Evolutionary conservation across 495 filamentous ascomycete genomes (phyloP).

Genomic region (Lophiostoma macrostomum): DNA sequence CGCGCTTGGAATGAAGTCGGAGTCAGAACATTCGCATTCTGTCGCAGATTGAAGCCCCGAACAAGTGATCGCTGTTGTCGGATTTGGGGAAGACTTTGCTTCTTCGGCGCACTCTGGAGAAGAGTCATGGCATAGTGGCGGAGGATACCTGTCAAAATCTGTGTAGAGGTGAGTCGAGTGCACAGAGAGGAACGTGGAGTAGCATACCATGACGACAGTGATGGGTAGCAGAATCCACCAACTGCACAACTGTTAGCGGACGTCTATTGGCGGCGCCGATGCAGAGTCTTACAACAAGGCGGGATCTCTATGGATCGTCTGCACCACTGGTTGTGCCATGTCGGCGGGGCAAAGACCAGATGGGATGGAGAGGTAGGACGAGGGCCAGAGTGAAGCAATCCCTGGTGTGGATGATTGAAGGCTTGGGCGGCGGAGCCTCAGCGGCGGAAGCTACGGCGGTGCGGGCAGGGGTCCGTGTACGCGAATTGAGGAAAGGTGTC

Average conservation of each 20-base stretch:
- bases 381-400: not conserved
- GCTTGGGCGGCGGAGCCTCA: slow-evolving; percentile 17
- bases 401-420: slow-evolving; percentile 6
- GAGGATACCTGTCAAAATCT: slow-evolving; percentile 92
- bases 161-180: not conserved
- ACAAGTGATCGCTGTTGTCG: slow-evolving; percentile 86
- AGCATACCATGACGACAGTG: slow-evolving; percentile 85
- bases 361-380: not conserved
- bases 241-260: slow-evolving; percentile 47
- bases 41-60: slow-evolving; percentile 80
- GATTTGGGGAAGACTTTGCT: slow-evolving; percentile 67
- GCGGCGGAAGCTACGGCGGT: not conserved
- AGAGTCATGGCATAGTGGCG: slow-evolving; percentile 93
- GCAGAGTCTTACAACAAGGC: slow-evolving; percentile 75
- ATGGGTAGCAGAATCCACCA: slow-evolving; percentile 99
- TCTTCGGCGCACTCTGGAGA: slow-evolving; percentile 82
- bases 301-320: slow-evolving; percentile 98
- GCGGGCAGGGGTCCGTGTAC: slow-evolving; percentile 19
- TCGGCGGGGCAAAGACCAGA: slow-evolving; percentile 32
- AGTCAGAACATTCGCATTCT: slow-evolving; percentile 71
- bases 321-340: slow-evolving; percentile 84
- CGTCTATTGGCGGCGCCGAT: not conserved
- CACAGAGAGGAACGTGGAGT: not conserved
- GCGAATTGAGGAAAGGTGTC: slow-evolving; percentile 27
- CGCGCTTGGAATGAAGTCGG: slow-evolving; percentile 71